These are phyloP conservation scores for Rhizopus microsporus DNA, from an alignment of 371 early-diverging fungal genomes.

Conservation along the genomic window DNA sequence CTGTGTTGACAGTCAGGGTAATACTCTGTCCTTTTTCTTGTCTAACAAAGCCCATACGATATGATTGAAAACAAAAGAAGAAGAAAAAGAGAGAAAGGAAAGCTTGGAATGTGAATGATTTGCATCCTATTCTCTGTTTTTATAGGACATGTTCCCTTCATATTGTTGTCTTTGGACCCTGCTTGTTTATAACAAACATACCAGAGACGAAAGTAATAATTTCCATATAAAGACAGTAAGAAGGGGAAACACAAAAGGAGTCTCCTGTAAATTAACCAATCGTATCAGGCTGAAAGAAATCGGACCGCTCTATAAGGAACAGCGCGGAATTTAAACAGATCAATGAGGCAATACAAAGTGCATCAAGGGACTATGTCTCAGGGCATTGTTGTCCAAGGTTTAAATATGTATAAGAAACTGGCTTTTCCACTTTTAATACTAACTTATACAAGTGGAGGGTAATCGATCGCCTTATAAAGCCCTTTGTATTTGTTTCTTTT, in stretches of 20 bases:
- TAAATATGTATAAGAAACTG: too few species aligned
- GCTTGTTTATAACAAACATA: constrained; percentile 8
- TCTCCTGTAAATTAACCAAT: too few species aligned
- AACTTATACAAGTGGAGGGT: too few species aligned
- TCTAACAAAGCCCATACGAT: not conserved
- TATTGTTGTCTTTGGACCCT: constrained; percentile 1
- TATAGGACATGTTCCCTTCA: not conserved
- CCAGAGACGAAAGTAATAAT: constrained; percentile 3
- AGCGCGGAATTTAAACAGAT: too few species aligned
- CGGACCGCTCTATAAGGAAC: too few species aligned
- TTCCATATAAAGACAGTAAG: not conserved
- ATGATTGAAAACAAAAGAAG: not conserved
- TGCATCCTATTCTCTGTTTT: not conserved
- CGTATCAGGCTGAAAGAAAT: too few species aligned
- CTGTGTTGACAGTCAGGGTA: constrained; percentile 16
- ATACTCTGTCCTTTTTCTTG: not conserved
- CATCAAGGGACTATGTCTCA: too few species aligned
- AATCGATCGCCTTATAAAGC: too few species aligned
- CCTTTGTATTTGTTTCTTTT: too few species aligned
- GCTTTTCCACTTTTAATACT: too few species aligned
- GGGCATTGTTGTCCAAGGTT: too few species aligned
- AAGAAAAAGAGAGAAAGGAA: not conserved
- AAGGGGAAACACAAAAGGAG: not conserved
- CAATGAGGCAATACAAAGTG: too few species aligned
- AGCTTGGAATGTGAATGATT: not conserved